Percentiles rank a stretch among this genome's conserved stretches.
These are phyloP conservation scores for Gardenia jasminoides DNA, from an alignment of 257 asterid genomes.

Conservation along the genomic window DNA sequence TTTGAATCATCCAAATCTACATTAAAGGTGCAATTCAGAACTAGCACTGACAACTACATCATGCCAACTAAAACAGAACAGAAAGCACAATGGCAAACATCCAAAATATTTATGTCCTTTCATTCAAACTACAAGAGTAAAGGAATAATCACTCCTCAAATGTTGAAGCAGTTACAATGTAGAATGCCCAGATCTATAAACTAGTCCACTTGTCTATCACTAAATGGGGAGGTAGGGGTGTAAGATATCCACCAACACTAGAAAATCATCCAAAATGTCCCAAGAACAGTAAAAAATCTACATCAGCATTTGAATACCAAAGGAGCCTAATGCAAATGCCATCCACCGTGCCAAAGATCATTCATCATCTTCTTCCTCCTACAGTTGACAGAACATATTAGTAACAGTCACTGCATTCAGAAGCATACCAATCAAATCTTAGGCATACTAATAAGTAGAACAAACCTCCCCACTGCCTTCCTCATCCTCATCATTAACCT, in stretches of 20 bases:
- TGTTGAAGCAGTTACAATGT: slow-evolving; percentile 23
- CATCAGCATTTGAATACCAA: slow-evolving; percentile 13
- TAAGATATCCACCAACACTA: slow-evolving; percentile 17
- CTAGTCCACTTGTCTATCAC: neutral
- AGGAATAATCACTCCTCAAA: slow-evolving; percentile 14
- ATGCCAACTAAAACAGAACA: neutral
- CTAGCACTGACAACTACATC: neutral
- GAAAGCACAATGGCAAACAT: neutral
- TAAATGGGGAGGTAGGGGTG: neutral
- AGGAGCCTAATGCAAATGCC: neutral
- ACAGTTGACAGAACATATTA: slow-evolving; percentile 6
- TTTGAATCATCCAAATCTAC: neutral
- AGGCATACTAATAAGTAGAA: neutral
- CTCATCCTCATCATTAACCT: slow-evolving; percentile 54
- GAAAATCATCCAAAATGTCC: slow-evolving; percentile 17
- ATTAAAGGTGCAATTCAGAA: no score
- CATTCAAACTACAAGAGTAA: slow-evolving; percentile 1
- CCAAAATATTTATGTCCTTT: neutral
- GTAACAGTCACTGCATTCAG: neutral
- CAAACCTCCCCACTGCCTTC: slow-evolving; percentile 61
- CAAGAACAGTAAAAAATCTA: slow-evolving; percentile 23
- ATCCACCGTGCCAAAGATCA: slow-evolving; percentile 14
- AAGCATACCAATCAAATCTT: neutral
- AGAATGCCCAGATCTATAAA: slow-evolving; percentile 27
- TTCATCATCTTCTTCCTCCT: slow-evolving; percentile 61